phyloP scores from a whole-genome alignment of 805 yeast species.

The Cyberlindnera sargentensis region DNA sequence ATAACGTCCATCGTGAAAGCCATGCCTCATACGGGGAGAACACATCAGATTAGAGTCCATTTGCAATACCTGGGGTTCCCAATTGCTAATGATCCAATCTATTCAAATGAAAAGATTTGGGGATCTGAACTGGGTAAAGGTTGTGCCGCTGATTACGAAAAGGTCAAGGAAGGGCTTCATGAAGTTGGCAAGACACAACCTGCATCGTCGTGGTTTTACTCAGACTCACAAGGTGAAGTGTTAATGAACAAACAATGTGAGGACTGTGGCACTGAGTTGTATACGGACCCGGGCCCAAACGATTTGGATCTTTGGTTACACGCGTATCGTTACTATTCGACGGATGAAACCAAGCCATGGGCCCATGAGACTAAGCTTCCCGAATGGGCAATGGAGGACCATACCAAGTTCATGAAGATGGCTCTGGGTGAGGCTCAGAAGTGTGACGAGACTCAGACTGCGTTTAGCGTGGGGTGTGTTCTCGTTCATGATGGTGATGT shows the following conservation, averaged over 20 bases:
- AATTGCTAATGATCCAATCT: slow-evolving; percentile 88
- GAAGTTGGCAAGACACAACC: slow-evolving; percentile 62
- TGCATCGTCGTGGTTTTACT: slow-evolving; percentile 31
- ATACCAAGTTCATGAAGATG: slow-evolving; percentile 55
- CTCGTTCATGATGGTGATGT: slow-evolving; percentile 57
- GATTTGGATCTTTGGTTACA: slow-evolving; percentile 89
- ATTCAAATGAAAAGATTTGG: slow-evolving; percentile 76
- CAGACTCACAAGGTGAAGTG: slow-evolving; percentile 49
- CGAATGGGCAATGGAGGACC: slow-evolving; percentile 46
- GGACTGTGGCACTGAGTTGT: slow-evolving; percentile 62
- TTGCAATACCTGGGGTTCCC: slow-evolving; percentile 85
- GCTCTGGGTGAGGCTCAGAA: slow-evolving; percentile 76
- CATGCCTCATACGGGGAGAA: slow-evolving; percentile 84
- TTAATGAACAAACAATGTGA: slow-evolving; percentile 53
- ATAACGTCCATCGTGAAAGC: slow-evolving; percentile 68
- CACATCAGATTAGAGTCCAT: slow-evolving; percentile 94
- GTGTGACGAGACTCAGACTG: slow-evolving; percentile 77
- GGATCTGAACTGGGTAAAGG: slow-evolving; percentile 62
- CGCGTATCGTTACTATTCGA: slow-evolving; percentile 72
- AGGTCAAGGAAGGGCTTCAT: slow-evolving; percentile 44
- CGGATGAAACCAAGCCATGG: slow-evolving; percentile 26
- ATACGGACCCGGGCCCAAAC: slow-evolving; percentile 82
- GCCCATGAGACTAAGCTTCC: slow-evolving; percentile 21
- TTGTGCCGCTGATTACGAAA: slow-evolving; percentile 43
- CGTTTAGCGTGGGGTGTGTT: slow-evolving; percentile 92